phyloP scores from a whole-genome alignment of 148 eudicot species.

The Heliosperma pusillum region DNA sequence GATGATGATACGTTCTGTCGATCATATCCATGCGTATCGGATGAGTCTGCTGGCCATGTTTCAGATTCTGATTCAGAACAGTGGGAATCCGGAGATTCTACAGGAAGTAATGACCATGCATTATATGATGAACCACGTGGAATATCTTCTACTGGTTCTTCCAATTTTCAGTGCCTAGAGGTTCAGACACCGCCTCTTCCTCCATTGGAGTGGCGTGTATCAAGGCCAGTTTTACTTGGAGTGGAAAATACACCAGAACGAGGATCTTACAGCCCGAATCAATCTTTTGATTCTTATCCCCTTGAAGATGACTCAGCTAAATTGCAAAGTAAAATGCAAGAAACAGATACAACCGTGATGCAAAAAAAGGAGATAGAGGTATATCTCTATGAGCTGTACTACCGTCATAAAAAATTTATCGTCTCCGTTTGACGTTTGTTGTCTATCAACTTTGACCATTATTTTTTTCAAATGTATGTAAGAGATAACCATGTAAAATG shows the following conservation, averaged over 20 bases:
- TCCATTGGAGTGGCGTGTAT: slow-evolving; percentile 68
- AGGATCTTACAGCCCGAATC: slow-evolving; percentile 24
- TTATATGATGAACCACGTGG: slow-evolving; percentile 49
- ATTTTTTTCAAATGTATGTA: no score
- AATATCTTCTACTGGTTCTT: slow-evolving; percentile 30
- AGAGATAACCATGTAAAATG: no score
- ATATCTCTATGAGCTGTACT: background rate
- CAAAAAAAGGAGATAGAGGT: slow-evolving; percentile 38
- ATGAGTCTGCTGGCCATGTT: slow-evolving; percentile 49
- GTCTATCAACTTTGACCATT: no score
- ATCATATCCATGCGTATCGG: slow-evolving; percentile 75
- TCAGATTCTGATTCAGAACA: slow-evolving; percentile 82
- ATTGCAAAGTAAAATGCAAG: slow-evolving; percentile 19
- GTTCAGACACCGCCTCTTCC: slow-evolving; percentile 79
- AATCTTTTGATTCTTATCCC: slow-evolving; percentile 30
- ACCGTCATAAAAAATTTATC: background rate
- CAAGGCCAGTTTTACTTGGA: slow-evolving; percentile 34
- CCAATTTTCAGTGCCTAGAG: slow-evolving; percentile 24
- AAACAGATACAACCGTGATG: slow-evolving; percentile 20
- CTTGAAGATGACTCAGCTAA: slow-evolving; percentile 5
- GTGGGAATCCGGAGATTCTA: slow-evolving; percentile 75
- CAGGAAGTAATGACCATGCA: slow-evolving; percentile 40
- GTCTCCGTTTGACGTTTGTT: no score
- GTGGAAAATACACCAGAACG: slow-evolving; percentile 22
- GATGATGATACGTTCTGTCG: slow-evolving; percentile 89